Evolutionary conservation across 2,329 filamentous ascomycete genomes (phyloP).

Genomic region (Fusarium kyushuense): DNA sequence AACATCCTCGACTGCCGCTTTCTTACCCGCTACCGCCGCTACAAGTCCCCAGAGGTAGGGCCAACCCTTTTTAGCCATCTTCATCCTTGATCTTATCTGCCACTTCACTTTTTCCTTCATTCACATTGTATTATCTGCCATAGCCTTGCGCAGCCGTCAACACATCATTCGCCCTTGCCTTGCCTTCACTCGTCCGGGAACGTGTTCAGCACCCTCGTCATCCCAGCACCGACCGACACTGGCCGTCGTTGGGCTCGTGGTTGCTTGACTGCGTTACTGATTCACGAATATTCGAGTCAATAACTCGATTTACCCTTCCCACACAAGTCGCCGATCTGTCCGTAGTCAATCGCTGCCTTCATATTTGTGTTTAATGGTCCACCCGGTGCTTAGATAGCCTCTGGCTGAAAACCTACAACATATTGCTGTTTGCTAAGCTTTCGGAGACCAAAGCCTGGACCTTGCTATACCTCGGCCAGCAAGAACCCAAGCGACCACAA

Average conservation of each 20-base stretch:
- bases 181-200: slow-evolving; percentile 22
- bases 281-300: slow-evolving; percentile 37
- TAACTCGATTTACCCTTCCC: slow-evolving; percentile 23
- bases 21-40: slow-evolving; percentile 40
- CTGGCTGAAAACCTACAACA: slow-evolving; percentile 12
- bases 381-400: neutral
- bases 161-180: slow-evolving; percentile 22
- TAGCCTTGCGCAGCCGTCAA: slow-evolving; percentile 14
- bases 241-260: slow-evolving; percentile 33
- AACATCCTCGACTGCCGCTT: slow-evolving; percentile 49
- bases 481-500: slow-evolving; percentile 16
- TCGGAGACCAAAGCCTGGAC: slow-evolving; percentile 6
- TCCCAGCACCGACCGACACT: slow-evolving; percentile 34
- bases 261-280: slow-evolving; percentile 37
- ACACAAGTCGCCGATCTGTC: slow-evolving; percentile 14
- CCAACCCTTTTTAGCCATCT: slow-evolving; percentile 40
- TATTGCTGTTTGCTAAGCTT: slow-evolving; percentile 1
- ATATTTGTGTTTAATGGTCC: slow-evolving; percentile 2
- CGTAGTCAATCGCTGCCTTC: slow-evolving; percentile 14
- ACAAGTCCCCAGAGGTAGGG: slow-evolving; percentile 47
- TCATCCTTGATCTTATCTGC: slow-evolving; percentile 23
- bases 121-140: slow-evolving; percentile 15
- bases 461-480: slow-evolving; percentile 3
- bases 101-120: slow-evolving; percentile 12
- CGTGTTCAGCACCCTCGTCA: slow-evolving; percentile 29